Evolutionary conservation across 73 alveolate species (phyloP).

Genomic region (Tetrahymena malaccensis): DNA sequence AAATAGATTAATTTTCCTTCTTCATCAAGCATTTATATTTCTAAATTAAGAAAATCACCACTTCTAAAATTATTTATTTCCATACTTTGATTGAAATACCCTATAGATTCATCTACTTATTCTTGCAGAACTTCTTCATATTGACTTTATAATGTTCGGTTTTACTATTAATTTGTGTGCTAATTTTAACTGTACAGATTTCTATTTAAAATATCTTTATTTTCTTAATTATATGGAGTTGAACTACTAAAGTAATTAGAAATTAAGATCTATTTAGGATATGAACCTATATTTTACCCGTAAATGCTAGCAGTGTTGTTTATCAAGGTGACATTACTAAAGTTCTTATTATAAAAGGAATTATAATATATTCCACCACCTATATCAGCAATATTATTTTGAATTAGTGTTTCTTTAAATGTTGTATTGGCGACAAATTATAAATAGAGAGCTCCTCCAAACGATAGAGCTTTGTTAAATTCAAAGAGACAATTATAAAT

Average conservation of each 20-base stretch:
- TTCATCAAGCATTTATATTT: neutral
- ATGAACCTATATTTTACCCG: neutral
- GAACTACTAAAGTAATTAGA: neutral
- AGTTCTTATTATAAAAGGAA: neutral
- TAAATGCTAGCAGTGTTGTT: neutral
- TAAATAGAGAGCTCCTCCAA: neutral
- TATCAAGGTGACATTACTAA: neutral
- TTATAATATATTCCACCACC: neutral
- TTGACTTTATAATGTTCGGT: neutral
- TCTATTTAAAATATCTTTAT: neutral
- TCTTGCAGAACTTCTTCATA: neutral
- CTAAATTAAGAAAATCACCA: neutral
- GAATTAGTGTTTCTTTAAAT: neutral
- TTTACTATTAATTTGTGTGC: neutral
- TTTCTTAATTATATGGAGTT: neutral
- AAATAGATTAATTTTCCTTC: neutral
- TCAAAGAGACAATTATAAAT: neutral
- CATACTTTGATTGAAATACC: neutral
- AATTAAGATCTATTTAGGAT: neutral
- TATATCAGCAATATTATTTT: neutral
- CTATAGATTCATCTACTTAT: neutral
- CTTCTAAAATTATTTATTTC: neutral
- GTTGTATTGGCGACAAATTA: neutral
- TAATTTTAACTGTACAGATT: neutral
- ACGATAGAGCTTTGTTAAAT: neutral